Evolutionary conservation across 2,329 filamentous ascomycete genomes (phyloP).

Genomic region (Aspergillus alliaceus): DNA sequence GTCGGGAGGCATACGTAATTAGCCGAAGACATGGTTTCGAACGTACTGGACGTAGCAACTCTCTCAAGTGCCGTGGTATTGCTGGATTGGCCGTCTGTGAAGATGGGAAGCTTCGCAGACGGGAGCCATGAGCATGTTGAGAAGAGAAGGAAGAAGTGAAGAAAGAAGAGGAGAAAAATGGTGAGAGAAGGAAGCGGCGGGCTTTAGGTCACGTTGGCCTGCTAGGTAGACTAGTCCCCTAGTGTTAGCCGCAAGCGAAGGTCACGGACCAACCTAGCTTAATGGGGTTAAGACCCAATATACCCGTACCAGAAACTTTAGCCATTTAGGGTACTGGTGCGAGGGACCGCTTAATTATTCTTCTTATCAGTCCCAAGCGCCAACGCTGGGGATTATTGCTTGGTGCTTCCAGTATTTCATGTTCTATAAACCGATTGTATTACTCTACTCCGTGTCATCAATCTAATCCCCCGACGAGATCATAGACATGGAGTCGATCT

Average conservation of each 20-base stretch:
- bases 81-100: conserved; percentile 29
- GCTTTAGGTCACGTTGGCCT: conserved; percentile 21
- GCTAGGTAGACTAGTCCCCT: not conserved
- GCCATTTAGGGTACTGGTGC: not conserved
- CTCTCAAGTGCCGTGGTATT: conserved; percentile 19
- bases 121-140: conserved; percentile 32
- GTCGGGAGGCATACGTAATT: conserved; percentile 43
- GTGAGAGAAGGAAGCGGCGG: conserved; percentile 18
- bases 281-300: conserved; percentile 15
- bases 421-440: not conserved
- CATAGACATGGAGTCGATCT: conserved; percentile 36
- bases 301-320: not conserved
- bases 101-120: conserved; percentile 35
- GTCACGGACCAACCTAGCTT: conserved; percentile 28
- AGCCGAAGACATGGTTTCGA: conserved; percentile 39
- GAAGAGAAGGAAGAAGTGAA: conserved; percentile 17
- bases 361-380: conserved; percentile 5
- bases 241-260: conserved; percentile 31
- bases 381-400: not conserved
- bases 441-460: not conserved
- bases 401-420: not conserved
- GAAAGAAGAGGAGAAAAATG: conserved; percentile 21
- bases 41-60: conserved; percentile 10
- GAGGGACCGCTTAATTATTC: not conserved
- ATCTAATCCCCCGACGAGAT: conserved; percentile 4